These are phyloP conservation scores for Penicillium digitatum DNA, from an alignment of 2,329 filamentous ascomycete species.

Conservation along the genomic window DNA sequence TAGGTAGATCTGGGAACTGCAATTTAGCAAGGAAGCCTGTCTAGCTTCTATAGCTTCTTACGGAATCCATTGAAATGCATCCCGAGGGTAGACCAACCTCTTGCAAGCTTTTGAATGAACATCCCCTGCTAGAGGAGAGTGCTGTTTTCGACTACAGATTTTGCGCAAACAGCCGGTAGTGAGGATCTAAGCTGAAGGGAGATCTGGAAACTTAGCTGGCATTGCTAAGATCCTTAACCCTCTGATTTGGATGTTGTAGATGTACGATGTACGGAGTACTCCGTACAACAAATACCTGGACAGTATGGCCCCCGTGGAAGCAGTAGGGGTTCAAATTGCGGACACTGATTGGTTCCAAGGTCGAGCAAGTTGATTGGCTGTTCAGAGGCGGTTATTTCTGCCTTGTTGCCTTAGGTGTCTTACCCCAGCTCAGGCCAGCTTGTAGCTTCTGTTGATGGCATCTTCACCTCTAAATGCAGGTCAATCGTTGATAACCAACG, in stretches of 20 bases:
- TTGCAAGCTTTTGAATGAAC: neutral
- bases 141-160: neutral
- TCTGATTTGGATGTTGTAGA: no score
- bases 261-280: neutral
- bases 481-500: slow-evolving; percentile 15
- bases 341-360: neutral
- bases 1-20: neutral
- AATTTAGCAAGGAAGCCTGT: neutral
- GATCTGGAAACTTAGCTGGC: neutral
- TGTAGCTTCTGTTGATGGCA: slow-evolving; percentile 27
- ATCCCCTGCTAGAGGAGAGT: no score
- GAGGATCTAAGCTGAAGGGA: neutral
- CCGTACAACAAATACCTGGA: neutral
- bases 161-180: neutral
- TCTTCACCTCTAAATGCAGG: slow-evolving; percentile 30
- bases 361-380: neutral
- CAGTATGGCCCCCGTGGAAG: neutral
- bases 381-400: neutral
- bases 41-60: no score
- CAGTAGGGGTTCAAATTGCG: neutral
- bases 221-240: neutral
- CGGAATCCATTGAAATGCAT: neutral
- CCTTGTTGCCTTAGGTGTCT: slow-evolving; percentile 25
- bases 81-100: no score
- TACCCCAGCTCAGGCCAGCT: slow-evolving; percentile 35